phyloP scores from a whole-genome alignment of 768 basidiomycete genomes.

The Crucibulum laeve region DNA sequence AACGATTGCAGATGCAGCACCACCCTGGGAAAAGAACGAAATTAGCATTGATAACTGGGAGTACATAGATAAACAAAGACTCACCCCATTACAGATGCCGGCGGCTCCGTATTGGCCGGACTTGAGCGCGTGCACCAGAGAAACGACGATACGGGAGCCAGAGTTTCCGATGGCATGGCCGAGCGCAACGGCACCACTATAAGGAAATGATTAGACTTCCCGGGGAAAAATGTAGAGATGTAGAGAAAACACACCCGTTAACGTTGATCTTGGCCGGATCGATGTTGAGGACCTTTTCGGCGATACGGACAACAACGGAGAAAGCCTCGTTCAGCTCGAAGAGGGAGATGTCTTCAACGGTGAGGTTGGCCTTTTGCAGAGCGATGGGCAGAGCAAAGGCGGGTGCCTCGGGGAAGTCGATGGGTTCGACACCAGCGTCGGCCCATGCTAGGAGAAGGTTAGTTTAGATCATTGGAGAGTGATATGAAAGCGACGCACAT shows the following conservation, averaged over 20 bases:
- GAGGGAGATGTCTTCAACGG: slow-evolving; percentile 76
- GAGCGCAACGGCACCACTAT: slow-evolving; percentile 92
- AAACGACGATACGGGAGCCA: slow-evolving; percentile 90
- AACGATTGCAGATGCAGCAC: slow-evolving; percentile 87
- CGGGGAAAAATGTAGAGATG: slow-evolving; percentile 5
- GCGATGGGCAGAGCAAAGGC: slow-evolving; percentile 88
- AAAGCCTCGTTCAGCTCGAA: slow-evolving; percentile 99
- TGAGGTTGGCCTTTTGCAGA: slow-evolving; percentile 81
- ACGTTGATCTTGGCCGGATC: slow-evolving; percentile 88
- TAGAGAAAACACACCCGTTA: slow-evolving; percentile 57
- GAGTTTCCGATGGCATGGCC: slow-evolving; percentile 97
- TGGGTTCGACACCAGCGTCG: slow-evolving; percentile 93
- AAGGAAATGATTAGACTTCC: slow-evolving; percentile 13
- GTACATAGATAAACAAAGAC: slow-evolving; percentile 29
- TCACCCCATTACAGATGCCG: slow-evolving; percentile 95
- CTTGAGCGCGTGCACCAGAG: slow-evolving; percentile 88
- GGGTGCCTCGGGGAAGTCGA: slow-evolving; percentile 96
- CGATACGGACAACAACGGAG: slow-evolving; percentile 88
- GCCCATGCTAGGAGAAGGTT: slow-evolving; percentile 69
- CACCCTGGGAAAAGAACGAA: slow-evolving; percentile 53
- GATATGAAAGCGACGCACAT: slow-evolving; percentile 53
- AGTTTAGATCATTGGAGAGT: slow-evolving; percentile 5
- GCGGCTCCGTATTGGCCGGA: slow-evolving; percentile 92
- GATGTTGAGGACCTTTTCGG: slow-evolving; percentile 82
- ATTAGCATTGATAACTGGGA: slow-evolving; percentile 3